Conservation (phyloP, 148 eudicot genomes). For the Limonium bicolor region DNA sequence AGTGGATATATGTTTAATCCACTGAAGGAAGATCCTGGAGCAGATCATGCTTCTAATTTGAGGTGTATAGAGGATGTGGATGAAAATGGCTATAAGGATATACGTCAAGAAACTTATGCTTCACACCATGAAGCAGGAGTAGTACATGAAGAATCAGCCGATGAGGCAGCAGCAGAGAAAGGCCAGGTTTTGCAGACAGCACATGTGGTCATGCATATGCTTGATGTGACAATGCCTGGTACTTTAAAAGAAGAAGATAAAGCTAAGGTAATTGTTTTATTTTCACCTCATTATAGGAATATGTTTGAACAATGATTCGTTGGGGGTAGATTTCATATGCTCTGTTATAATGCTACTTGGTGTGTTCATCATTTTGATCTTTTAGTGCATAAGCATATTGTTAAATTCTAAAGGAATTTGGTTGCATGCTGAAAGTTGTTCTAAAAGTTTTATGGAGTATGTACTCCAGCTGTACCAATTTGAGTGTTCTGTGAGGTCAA, state of each 20-base stretch:
- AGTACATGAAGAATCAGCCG: conserved; percentile 8
- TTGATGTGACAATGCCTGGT: conserved; percentile 81
- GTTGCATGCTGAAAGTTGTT: too few species aligned
- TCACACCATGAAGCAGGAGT: conserved; percentile 16
- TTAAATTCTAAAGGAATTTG: too few species aligned
- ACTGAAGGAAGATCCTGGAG: conserved; percentile 12
- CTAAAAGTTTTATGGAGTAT: too few species aligned
- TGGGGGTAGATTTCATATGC: too few species aligned
- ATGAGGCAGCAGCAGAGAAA: conserved; percentile 31
- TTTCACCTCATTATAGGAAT: too few species aligned
- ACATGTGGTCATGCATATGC: conserved; percentile 79
- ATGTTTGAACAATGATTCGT: too few species aligned
- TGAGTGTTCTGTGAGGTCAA: too few species aligned
- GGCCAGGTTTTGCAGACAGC: conserved; percentile 68
- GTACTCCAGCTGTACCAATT: too few species aligned
- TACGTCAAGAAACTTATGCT: conserved; percentile 1
- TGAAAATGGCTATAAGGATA: conserved; percentile 4
- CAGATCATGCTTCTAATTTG: conserved; percentile 11
- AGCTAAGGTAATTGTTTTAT: conserved; percentile 44
- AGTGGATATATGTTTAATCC: conserved; percentile 18
- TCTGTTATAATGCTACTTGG: too few species aligned
- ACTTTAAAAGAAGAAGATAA: conserved; percentile 68
- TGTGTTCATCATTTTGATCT: too few species aligned
- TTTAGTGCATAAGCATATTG: too few species aligned
- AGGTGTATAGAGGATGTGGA: conserved; percentile 10